Percentiles rank a stretch among this genome's conserved stretches.
These are phyloP conservation scores for Mycena crocata DNA, from an alignment of 768 basidiomycete genomes.

Conservation along the genomic window DNA sequence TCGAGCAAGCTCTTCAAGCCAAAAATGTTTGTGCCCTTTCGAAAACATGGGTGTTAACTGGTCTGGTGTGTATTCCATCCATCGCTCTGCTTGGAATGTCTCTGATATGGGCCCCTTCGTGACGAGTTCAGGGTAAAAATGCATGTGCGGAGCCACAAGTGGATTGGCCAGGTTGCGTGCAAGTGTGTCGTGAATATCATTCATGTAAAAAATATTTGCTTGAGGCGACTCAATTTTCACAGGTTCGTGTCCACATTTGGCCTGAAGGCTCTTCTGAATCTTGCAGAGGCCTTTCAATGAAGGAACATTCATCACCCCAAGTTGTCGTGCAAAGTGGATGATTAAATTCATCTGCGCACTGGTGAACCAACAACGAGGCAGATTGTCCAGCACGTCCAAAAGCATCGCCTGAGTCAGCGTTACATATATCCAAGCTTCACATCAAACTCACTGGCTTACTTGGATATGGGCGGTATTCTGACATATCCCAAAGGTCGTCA, in stretches of 20 bases:
- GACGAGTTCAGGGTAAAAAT: conserved; percentile 28
- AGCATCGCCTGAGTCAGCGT: not conserved
- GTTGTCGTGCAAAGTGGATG: not conserved
- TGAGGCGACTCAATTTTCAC: too few relatives aligned
- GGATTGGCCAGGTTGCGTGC: not conserved
- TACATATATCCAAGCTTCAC: not conserved
- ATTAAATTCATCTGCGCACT: not conserved
- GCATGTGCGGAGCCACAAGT: conserved; percentile 1
- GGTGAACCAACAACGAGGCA: not conserved
- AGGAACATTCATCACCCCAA: not conserved
- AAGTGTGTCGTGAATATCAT: too few relatives aligned
- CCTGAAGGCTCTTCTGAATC: too few relatives aligned
- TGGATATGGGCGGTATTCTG: too few relatives aligned
- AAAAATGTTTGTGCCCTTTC: conserved; percentile 26
- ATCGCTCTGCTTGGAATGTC: conserved; percentile 27
- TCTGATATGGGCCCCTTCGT: conserved; percentile 26
- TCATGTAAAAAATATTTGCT: too few relatives aligned
- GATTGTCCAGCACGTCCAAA: not conserved
- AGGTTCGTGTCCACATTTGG: too few relatives aligned
- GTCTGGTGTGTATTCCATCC: conserved; percentile 25
- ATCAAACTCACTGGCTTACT: too few relatives aligned
- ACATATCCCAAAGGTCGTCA: too few relatives aligned
- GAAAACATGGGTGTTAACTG: conserved; percentile 11
- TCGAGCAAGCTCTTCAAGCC: conserved; percentile 26
- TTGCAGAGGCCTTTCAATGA: not conserved